These are phyloP conservation scores for Nemania sp. DNA, from an alignment of 2,329 filamentous ascomycete species.

Conservation along the genomic window DNA sequence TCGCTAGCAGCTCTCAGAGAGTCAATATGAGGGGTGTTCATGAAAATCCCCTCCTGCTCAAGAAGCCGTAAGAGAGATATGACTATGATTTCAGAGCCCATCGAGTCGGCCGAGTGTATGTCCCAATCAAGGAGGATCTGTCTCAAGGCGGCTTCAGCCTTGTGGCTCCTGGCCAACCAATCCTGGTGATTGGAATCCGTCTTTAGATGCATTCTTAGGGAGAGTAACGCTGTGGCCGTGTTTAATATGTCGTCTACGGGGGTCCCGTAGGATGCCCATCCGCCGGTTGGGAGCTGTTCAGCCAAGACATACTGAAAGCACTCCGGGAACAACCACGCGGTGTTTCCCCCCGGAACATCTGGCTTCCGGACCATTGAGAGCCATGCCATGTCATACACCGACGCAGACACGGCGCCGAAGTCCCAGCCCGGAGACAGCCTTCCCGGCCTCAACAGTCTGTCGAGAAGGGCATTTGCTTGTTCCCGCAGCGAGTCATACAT, in stretches of 20 bases:
- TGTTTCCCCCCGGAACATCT: not conserved
- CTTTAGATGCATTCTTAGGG: conserved; percentile 32
- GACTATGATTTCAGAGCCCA: not conserved
- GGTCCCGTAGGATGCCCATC: conserved; percentile 34
- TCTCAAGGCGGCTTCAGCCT: not conserved
- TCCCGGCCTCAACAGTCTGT: too few relatives aligned
- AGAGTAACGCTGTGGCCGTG: conserved; percentile 40
- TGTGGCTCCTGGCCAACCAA: not conserved
- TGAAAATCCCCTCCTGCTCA: not conserved
- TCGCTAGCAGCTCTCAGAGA: not conserved
- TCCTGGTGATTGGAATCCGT: not conserved
- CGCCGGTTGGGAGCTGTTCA: conserved; percentile 33
- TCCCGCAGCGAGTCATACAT: too few relatives aligned
- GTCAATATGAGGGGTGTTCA: not conserved
- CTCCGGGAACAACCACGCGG: conserved; percentile 39
- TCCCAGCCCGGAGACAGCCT: too few relatives aligned
- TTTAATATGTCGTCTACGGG: conserved; percentile 42
- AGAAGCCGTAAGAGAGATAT: not conserved
- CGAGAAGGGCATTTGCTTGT: too few relatives aligned
- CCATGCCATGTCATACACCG: conserved; percentile 44
- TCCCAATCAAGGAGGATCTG: not conserved
- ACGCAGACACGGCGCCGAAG: conserved; percentile 25
- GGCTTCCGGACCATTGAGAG: conserved; percentile 37
- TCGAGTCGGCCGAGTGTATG: not conserved
- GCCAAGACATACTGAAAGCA: conserved; percentile 19